Base-by-base conservation (phyloP, 2,329 filamentous ascomycete genomes). In the Stemphylium lycopersici region DNA sequence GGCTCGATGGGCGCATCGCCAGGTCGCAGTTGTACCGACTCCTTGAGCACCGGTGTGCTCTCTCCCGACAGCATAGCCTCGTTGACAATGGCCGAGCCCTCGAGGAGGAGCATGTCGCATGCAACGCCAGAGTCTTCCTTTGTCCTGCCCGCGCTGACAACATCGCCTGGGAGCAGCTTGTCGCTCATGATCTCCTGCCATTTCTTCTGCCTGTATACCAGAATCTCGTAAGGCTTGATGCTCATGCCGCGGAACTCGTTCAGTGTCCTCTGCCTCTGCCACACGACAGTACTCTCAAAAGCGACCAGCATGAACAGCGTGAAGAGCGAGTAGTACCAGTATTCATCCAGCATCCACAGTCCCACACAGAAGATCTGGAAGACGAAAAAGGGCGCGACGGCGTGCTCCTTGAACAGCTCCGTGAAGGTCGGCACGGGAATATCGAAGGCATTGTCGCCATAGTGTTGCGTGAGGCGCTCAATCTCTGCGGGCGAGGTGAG, bases 321-420 rank as follows among this genome's bases (percentile, higher is more conserved):
- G 78, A 99, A 99, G 16, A 99, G 85, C 58, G 95, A 98, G 80
- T 99, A 99, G 81, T 99, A 99, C 95, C 96, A 99, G 79, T 98
- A 99, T 78, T 99, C 96, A 72, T 99, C 95, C 72, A 99, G 81
- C 87, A 98, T 91, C 95, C 95, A 99, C 57, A 99, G 81, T 13
- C 95, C 96, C 54, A 99, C 95, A 68, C 96, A 99, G 81, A 99
- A 99, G 58, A 99, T 83, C 81, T 99, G 95, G 80, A 99, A 99
- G 60, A 99, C 93, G 78, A 99, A 99, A 82, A 99, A 99, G 4
- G 95, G 95, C 18, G 96, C 96, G 18, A 99, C 96, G 20, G 96
- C 93, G 76, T 99, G 96, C 77, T 99, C 95, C 77, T 96, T 90
- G 84, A 96, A 99, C 44, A 99, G 85, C 79, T 99, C 95, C 46